Base-by-base conservation (phyloP, 495 filamentous ascomycete species). In the Geopyxis carbonaria region DNA sequence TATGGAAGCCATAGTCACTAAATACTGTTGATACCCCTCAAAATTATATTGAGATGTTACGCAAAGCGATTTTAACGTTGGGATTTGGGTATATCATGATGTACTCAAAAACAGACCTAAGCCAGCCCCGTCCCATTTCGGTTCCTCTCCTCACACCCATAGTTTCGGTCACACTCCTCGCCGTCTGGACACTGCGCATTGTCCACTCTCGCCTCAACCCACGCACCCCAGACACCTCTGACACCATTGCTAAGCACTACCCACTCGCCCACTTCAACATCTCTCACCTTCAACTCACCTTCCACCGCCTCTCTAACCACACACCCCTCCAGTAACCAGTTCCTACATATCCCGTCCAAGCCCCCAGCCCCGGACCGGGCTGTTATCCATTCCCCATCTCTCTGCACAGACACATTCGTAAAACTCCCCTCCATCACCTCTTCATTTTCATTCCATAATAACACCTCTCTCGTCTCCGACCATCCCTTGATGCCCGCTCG, bases 351-450 rank as follows among this genome's bases (percentile, higher is more conserved):
- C 1, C 85, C 85, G 15, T 70, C 64, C 52, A 89, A 80, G 0
- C 89, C 87, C 31, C 86, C 87, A 45, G 70, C 70, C 8, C 61
- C 60, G 2, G 73, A 59, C 2, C 58, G 51, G 0, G 78, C 77
- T 18, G 78, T 81, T 0, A 78, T 64, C 80, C 80, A 83, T 44
- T 53, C 58, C 0, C 70, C 71, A 10, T 61, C 59, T 32, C 76
- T 68, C 64, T 68, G 76, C 46, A 94, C 80, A 55, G 83, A 92
- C 1, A 79, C 70, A 9, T 31, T 55, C 1, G 78, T 81, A 20
- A 78, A 69, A 46, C 75, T 84, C 13, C 82, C 82, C 54, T 97
- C 89, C 76, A 91, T 91, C 6, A 92, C 58, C 39, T 83, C 70
- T 2, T 69, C 68, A 16, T 66, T 52, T 1, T 58, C 57, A 51